A percentile compares a stretch with the other conserved stretches of the same genome.
These are phyloP conservation scores for Pichia terricola DNA, from an alignment of 1,139 yeast genomes.

Conservation along the genomic window DNA sequence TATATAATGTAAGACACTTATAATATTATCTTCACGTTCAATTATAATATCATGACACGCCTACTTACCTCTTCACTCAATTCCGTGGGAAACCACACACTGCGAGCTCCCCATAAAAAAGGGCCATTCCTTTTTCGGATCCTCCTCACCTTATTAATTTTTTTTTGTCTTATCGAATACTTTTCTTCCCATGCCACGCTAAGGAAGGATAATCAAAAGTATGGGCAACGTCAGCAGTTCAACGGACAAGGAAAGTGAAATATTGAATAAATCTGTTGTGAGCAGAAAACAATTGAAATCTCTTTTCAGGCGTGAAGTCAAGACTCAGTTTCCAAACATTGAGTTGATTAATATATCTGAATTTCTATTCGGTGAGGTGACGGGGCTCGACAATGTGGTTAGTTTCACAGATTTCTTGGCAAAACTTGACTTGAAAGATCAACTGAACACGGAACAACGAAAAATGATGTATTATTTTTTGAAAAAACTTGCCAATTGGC, in stretches of 20 bases:
- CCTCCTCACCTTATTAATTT: too few species aligned
- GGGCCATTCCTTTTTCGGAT: too few species aligned
- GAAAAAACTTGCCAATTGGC: conserved; percentile 6
- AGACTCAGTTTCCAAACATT: conserved; percentile 1
- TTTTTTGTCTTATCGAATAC: too few species aligned
- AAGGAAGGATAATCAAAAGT: too few species aligned
- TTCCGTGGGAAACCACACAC: too few species aligned
- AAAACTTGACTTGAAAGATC: background rate
- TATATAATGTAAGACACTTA: too few species aligned
- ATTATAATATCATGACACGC: too few species aligned
- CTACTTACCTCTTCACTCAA: too few species aligned
- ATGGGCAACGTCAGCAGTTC: conserved; percentile 6
- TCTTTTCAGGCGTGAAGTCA: conserved; percentile 2
- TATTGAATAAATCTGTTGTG: background rate
- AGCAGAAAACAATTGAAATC: conserved; percentile 1
- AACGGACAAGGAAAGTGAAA: background rate
- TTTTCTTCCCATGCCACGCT: too few species aligned
- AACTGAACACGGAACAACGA: background rate
- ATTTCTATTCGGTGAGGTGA: conserved; percentile 3
- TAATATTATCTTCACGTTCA: too few species aligned
- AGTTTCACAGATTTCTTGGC: background rate
- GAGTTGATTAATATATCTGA: conserved; percentile 8
- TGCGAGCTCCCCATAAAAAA: too few species aligned
- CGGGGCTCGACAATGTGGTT: conserved; percentile 3
- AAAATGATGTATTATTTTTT: background rate